These are phyloP conservation scores for Rubus parviflorus DNA, from an alignment of 306 rosid genomes.

Conservation along the genomic window DNA sequence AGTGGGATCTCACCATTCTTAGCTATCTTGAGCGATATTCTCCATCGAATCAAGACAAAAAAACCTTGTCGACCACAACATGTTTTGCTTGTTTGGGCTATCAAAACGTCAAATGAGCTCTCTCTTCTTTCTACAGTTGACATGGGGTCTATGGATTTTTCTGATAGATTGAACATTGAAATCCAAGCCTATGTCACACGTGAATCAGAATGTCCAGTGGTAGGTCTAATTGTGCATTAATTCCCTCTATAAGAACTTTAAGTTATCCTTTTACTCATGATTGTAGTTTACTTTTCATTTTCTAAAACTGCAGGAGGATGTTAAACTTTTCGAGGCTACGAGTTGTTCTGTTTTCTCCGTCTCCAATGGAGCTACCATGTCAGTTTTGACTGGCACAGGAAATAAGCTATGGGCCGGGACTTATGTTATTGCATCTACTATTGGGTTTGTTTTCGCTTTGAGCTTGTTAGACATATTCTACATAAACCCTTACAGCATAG, in stretches of 20 bases:
- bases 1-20: slow-evolving; percentile 71
- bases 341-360: slow-evolving; percentile 4
- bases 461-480: slow-evolving; percentile 42
- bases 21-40: slow-evolving; percentile 62
- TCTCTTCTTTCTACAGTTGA: slow-evolving; percentile 55
- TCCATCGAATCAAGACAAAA: slow-evolving; percentile 52
- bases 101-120: slow-evolving; percentile 57
- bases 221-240: slow-evolving; percentile 28
- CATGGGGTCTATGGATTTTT: slow-evolving; percentile 45
- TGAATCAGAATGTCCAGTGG: slow-evolving; percentile 60
- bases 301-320: slow-evolving; percentile 57
- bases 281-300: neutral
- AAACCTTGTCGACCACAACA: slow-evolving; percentile 51
- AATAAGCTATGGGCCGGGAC: slow-evolving; percentile 56
- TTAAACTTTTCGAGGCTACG: slow-evolving; percentile 25
- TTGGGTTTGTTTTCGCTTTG: slow-evolving; percentile 49
- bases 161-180: slow-evolving; percentile 45
- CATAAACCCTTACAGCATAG: slow-evolving; percentile 48
- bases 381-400: slow-evolving; percentile 63
- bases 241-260: neutral
- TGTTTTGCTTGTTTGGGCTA: slow-evolving; percentile 57
- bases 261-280: slow-evolving; percentile 13
- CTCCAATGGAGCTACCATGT: slow-evolving; percentile 31
- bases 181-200: slow-evolving; percentile 51
- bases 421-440: slow-evolving; percentile 52